Percentiles rank a stretch among this genome's conserved stretches.
phyloP scores from a whole-genome alignment of 495 filamentous ascomycete genomes.

The Aspergillus olivimuriae region DNA sequence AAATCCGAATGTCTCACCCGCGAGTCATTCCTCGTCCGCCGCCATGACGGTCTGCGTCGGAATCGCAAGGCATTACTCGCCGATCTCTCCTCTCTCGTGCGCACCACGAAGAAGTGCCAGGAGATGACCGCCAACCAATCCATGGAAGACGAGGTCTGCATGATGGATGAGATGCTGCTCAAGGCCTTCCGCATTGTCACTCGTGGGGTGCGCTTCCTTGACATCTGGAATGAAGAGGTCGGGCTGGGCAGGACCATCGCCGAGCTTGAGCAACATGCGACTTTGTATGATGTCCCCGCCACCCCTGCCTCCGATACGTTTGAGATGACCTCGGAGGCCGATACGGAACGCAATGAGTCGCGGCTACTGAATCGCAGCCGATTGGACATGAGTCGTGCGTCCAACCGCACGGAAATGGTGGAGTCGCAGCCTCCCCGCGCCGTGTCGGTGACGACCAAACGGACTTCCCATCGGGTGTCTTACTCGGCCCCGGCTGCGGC shows the following conservation, averaged over 20 bases:
- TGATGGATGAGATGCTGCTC: constrained; percentile 86
- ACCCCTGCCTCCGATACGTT: constrained; percentile 64
- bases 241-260: constrained; percentile 56
- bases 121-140: constrained; percentile 48
- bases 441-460: constrained; percentile 36
- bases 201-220: constrained; percentile 85
- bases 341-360: constrained; percentile 28
- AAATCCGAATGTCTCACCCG: constrained; percentile 80
- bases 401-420: constrained; percentile 29
- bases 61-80: constrained; percentile 81
- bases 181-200: constrained; percentile 93
- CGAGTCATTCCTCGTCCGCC: constrained; percentile 66
- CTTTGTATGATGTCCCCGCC: constrained; percentile 47
- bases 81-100: constrained; percentile 84
- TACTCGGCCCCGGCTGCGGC: constrained; percentile 41
- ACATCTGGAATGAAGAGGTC: constrained; percentile 75
- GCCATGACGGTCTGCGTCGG: constrained; percentile 68
- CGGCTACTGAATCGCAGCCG: constrained; percentile 34
- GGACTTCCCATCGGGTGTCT: constrained; percentile 51
- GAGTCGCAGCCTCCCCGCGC: constrained; percentile 25
- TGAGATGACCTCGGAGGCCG: constrained; percentile 18
- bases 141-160: constrained; percentile 53
- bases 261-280: constrained; percentile 44
- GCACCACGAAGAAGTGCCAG: constrained; percentile 75
- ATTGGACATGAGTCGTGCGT: constrained; percentile 32